Base-by-base conservation (phyloP, 2,329 filamentous ascomycete genomes). In the Sporothrix humicola region DNA sequence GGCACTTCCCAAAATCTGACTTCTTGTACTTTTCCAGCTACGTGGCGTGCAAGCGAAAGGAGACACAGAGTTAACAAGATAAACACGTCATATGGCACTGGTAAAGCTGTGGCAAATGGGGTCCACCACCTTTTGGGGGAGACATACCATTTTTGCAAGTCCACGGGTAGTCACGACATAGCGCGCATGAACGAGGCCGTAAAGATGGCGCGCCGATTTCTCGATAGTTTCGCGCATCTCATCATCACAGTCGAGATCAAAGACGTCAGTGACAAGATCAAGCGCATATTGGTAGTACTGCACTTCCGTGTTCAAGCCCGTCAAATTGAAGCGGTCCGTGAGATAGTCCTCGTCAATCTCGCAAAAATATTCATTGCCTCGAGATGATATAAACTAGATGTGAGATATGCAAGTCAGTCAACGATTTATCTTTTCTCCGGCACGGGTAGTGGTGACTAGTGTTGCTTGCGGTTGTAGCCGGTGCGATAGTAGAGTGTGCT, bases 11-110 rank as follows among this genome's bases (percentile, higher is more conserved):
- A 81, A 99, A 99, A 81, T 98, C 95, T 78, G 91, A 93, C 81
- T 97, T 97, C 81, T 99, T 99, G 84, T 97, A 99, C 83, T 99
- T 99, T 78, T 99, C 96, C 75, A 98, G 92, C 95, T 98, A 46
- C 9, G 4, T 15, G 26, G 10, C 6, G 56, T 13, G 26, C 31
- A n/a, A 13, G 12, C 54, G 13, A n/a, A 37, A 58, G 61, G 58
- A 7, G 37, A n/a, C 15, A 31, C 9, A 66, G 7, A 3, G 61
- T 66, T 26, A 66, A 44, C 42, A 12, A 3, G 12, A 20, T 2
- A 13, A 23, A 26, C 31, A 37, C 31, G 7, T 37, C 4, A 7
- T 37, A 37, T 37, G 7, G 7, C 31, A 10, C 8, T 4, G 20
- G 42, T 12, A n/a, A 23, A 15, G 13, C 31, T 7, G 12, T n/a